Base-by-base conservation (phyloP, 2,329 filamentous ascomycete species). In the Claviceps fusiformis region DNA sequence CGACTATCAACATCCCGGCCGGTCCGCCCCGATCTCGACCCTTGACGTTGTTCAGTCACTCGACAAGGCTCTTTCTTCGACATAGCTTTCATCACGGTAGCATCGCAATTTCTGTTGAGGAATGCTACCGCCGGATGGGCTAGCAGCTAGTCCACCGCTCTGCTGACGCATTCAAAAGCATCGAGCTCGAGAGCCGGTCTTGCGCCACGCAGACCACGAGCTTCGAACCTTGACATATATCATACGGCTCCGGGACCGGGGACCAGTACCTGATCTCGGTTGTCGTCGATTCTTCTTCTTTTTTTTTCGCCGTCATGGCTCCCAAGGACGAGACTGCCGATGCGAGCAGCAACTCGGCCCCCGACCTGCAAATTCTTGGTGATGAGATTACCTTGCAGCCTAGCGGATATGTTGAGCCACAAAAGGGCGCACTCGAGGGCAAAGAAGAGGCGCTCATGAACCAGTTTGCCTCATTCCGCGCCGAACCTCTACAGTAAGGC, bases 391-490 rank as follows among this genome's bases (percentile, higher is more conserved):
- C 83, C 1, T 79, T 91, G 44, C 86, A 89, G 65, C 86, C 86
- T 9, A 82, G 82, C 60, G 85, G 85, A 57, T 87, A 80, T 64
- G 74, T 84, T 56, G 79, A 81, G 65, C 72, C 76, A 31, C 3
- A 41, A 41, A 67, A 65, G 46, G 67, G 74, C 57, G 66, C 75
- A 58, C 75, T 73, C 47, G 81, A 76, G 53, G 69, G 63, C 47
- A 79, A 79, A 58, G 86, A 90, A 62, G 79, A 85, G 65, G 83
- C 83, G 24, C 73, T 91, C 61, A 83, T 92, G 73, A 83, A 86
- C 68, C 83, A 91, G 65, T 93, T 93, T 78, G 87, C 88, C 51
- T 86, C 90, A 49, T 96, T 97, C 69, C 84, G 92, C 56, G 76
- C 79, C 45, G 80, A 83, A 59, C 82, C 82, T 35, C 70, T 85